Conservation (phyloP, 441 rosid genomes). For the Eutrema salsugineum region DNA sequence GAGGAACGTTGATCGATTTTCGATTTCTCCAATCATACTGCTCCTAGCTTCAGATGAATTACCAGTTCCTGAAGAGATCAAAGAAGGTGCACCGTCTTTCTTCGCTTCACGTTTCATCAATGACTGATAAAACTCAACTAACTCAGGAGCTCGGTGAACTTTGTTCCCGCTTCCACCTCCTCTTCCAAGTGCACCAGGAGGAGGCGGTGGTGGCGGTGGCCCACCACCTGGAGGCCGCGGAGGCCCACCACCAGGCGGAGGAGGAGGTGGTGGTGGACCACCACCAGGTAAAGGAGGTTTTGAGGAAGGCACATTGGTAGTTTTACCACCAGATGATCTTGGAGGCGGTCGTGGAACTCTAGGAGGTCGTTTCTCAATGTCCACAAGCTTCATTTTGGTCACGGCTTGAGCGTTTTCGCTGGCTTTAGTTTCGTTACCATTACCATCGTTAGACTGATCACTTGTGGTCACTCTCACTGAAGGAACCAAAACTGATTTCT, state of each 20-base stretch:
- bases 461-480: conserved; percentile 34
- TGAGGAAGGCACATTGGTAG: conserved; percentile 33
- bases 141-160: conserved; percentile 93
- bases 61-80: conserved; percentile 52
- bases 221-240: conserved; percentile 44
- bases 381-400: conserved; percentile 67
- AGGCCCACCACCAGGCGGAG: conserved; percentile 49
- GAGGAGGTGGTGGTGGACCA: conserved; percentile 58
- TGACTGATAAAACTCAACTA: conserved; percentile 91
- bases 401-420: conserved; percentile 42
- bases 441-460: conserved; percentile 52
- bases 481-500: conserved; percentile 39
- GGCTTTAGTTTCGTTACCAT: conserved; percentile 36
- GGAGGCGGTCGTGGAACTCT: conserved; percentile 91
- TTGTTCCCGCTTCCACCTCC: conserved; percentile 72
- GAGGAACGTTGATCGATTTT: conserved; percentile 92
- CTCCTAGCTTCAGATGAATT: conserved; percentile 74
- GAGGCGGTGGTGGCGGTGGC: conserved; percentile 82
- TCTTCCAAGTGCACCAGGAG: conserved; percentile 79
- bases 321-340: conserved; percentile 43
- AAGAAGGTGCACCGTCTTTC: conserved; percentile 70
- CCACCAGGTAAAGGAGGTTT: conserved; percentile 42
- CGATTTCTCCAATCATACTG: conserved; percentile 96
- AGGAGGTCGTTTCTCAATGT: conserved; percentile 85
- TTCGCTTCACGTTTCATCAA: conserved; percentile 96